These are phyloP conservation scores for Antrodiella citrinella DNA, from an alignment of 768 basidiomycete genomes.

Conservation along the genomic window DNA sequence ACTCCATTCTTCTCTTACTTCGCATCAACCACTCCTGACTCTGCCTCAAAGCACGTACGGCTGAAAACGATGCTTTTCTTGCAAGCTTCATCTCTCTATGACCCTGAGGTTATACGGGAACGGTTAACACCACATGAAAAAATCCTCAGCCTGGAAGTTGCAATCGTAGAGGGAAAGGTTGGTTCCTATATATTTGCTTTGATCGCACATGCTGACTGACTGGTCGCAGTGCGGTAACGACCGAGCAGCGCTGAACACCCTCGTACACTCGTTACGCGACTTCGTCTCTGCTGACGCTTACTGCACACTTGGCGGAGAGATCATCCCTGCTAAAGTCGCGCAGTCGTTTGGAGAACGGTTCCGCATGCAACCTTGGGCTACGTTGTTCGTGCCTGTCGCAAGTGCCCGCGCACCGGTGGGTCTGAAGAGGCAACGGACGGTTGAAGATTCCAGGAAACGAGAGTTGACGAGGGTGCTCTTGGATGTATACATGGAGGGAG, in stretches of 20 bases:
- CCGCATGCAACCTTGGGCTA: slow-evolving; percentile 47
- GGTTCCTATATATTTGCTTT: slow-evolving; percentile 7
- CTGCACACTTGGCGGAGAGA: slow-evolving; percentile 71
- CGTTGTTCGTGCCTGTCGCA: slow-evolving; percentile 31
- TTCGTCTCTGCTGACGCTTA: slow-evolving; percentile 76
- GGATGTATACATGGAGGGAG: slow-evolving; percentile 75
- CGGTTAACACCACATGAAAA: slow-evolving; percentile 41
- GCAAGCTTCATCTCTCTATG: slow-evolving; percentile 67
- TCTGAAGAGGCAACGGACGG: slow-evolving; percentile 24
- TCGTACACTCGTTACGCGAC: slow-evolving; percentile 69
- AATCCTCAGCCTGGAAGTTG: slow-evolving; percentile 61
- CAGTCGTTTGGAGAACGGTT: slow-evolving; percentile 40
- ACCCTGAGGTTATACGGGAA: slow-evolving; percentile 38
- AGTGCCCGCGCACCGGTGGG: slow-evolving; percentile 23
- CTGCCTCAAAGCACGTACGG: slow-evolving; percentile 60
- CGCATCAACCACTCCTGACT: slow-evolving; percentile 75
- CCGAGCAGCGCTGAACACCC: slow-evolving; percentile 50
- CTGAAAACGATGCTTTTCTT: slow-evolving; percentile 75
- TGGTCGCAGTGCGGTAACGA: slow-evolving; percentile 46
- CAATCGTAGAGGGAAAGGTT: slow-evolving; percentile 77
- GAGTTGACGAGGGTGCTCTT: slow-evolving; percentile 62
- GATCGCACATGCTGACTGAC: slow-evolving; percentile 8
- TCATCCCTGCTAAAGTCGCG: slow-evolving; percentile 56
- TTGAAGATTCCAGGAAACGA: slow-evolving; percentile 42
- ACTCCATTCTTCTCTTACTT: slow-evolving; percentile 66